phyloP scores from a whole-genome alignment of 108 stramenopile genomes.

The Skeletonema marinoi region DNA sequence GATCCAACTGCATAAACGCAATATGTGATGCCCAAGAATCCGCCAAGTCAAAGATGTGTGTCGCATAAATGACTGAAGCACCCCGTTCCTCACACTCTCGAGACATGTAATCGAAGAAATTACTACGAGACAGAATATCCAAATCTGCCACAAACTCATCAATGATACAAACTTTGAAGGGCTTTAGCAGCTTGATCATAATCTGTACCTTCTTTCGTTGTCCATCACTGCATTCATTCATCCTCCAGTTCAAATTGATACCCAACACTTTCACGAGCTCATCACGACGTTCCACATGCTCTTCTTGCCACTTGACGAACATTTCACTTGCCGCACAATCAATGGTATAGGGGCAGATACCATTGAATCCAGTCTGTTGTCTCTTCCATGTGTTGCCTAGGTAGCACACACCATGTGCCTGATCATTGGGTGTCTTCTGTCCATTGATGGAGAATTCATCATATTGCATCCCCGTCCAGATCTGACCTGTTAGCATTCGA shows the following conservation, averaged over 20 bases:
- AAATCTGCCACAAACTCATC: conserved; percentile 98
- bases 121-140: conserved; percentile 95
- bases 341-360: conserved; percentile 49
- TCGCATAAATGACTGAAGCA: conserved; percentile 97
- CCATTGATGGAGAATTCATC: conserved; percentile 38
- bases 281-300: conserved; percentile 96
- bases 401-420: conserved; percentile 49
- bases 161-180: conserved; percentile 93
- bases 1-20: conserved; percentile 1
- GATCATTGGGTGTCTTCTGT: conserved; percentile 24
- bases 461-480: conserved; percentile 22
- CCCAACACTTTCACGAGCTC: conserved; percentile 94
- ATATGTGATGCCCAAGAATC: conserved; percentile 66
- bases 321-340: conserved; percentile 53
- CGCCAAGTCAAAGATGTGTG: conserved; percentile 97
- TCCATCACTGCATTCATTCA: conserved; percentile 92
- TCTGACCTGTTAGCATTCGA: conserved; percentile 84
- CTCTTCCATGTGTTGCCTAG: conserved; percentile 51
- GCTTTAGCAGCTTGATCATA: conserved; percentile 93
- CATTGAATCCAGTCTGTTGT: conserved; percentile 50
- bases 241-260: conserved; percentile 96
- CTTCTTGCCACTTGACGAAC: conserved; percentile 95
- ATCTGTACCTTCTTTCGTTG: conserved; percentile 97
- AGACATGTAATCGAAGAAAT: conserved; percentile 92
- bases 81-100: conserved; percentile 87